These are phyloP conservation scores for Nitzschia sp. DNA, from an alignment of 108 stramenopile genomes.

Conservation along the genomic window DNA sequence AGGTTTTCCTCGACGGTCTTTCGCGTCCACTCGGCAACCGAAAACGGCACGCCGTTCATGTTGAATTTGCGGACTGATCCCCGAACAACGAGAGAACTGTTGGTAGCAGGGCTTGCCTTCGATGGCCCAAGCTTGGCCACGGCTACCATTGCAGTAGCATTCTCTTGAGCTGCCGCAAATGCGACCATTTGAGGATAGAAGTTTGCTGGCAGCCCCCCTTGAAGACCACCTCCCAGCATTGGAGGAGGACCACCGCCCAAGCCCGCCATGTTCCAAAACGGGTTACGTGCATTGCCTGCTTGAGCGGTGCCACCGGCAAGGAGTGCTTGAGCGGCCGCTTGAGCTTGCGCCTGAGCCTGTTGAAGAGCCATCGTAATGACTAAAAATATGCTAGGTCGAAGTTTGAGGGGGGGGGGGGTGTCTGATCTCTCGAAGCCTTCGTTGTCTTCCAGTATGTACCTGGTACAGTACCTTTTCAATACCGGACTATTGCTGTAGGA, in stretches of 20 bases:
- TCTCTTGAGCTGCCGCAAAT: slow-evolving; percentile 15
- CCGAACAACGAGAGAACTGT: slow-evolving; percentile 24
- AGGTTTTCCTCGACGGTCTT: slow-evolving; percentile 37
- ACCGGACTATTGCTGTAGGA: too few species aligned
- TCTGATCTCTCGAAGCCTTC: too few species aligned
- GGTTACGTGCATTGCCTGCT: slow-evolving; percentile 9
- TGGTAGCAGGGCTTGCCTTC: slow-evolving; percentile 16
- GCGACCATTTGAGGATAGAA: slow-evolving; percentile 23
- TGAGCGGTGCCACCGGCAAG: slow-evolving; percentile 3
- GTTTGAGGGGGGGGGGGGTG: too few species aligned
- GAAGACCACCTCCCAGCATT: slow-evolving; percentile 2
- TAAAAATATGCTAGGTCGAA: too few species aligned
- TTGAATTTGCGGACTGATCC: slow-evolving; percentile 24
- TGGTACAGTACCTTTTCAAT: too few species aligned
- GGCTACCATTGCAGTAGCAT: slow-evolving; percentile 31
- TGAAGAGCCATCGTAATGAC: too few species aligned
- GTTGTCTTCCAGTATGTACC: too few species aligned
- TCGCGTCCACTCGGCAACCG: slow-evolving; percentile 36
- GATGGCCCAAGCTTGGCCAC: slow-evolving; percentile 26
- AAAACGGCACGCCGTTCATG: slow-evolving; percentile 11
- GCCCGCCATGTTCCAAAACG: slow-evolving; percentile 9
- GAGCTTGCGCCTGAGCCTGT: background rate
- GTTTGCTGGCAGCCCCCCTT: slow-evolving; percentile 19
- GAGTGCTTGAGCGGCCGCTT: slow-evolving; percentile 8
- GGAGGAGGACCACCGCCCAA: slow-evolving; percentile 1